Base-by-base conservation (phyloP, 2,329 filamentous ascomycete genomes). In the Paecilomyces dactylethromorphus region DNA sequence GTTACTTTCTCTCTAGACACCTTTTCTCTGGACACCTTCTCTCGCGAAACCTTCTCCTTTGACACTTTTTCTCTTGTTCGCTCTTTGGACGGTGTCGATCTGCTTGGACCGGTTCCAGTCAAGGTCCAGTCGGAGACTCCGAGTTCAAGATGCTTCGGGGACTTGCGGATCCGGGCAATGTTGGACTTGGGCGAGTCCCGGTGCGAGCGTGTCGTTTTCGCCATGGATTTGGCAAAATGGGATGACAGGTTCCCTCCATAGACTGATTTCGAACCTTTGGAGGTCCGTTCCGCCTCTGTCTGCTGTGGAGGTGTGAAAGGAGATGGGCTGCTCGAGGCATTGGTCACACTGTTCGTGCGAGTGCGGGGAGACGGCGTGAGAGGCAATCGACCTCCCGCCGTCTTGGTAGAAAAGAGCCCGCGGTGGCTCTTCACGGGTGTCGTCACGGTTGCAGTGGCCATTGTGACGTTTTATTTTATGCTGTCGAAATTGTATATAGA, bases 171-270 rank as follows among this genome's bases (percentile, higher is more conserved):
- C 64, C 87, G 70, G 26, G 73, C 72, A 74, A 97, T 97, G 82
- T 97, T 97, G 60, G 92, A 97, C 82, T 97, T 97, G 72, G 92
- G 92, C 2, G 93, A 97, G 72, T 94, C 90, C 55, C 90, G 88
- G 74, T 90, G 88, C 49, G 84, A 80, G 49, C 74, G 72, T 50
- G 71, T 58, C 15, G 71, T 63, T 60, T 70, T 76, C 24, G 75
- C 72, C 18, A 81, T 76, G 59, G 82, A 87, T 70, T 89, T 89
- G 62, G 89, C 83, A 70, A 96, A 89, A 71, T 92, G 88, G 61
- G 90, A 83, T 64, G 90, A 85, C 59, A 96, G 81, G 76, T 92
- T 92, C 64, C 87, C 89, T 62, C 88, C 86, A 74, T 91, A 94
- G 61, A 91, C 87, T 7, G 91, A 91, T 78, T 91, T 75, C 67